Evolutionary conservation across 2,329 filamentous ascomycete genomes (phyloP).

Genomic region (Talaromyces verruculosus): DNA sequence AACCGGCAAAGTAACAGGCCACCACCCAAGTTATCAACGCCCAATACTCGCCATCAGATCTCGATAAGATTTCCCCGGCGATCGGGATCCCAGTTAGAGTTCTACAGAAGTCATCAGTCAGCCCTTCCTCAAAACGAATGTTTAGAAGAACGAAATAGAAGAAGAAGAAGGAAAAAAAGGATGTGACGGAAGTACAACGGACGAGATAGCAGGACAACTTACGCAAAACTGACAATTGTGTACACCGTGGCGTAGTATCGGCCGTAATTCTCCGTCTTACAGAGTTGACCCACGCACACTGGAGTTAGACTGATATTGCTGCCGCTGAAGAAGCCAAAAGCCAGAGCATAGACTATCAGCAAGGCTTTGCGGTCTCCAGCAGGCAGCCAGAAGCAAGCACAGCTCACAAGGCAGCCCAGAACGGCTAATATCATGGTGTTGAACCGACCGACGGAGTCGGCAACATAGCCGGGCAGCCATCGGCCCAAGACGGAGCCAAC

Average conservation of each 20-base stretch:
- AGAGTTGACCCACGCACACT: constrained; percentile 79
- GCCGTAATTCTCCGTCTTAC: constrained; percentile 77
- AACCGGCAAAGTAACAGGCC: constrained; percentile 57
- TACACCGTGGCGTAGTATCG: constrained; percentile 84
- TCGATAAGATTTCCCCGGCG: constrained; percentile 62
- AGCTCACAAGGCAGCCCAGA: constrained; percentile 63
- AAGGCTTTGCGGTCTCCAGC: constrained; percentile 59
- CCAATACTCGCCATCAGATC: constrained; percentile 60
- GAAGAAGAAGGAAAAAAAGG: constrained; percentile 32
- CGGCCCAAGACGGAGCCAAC: constrained; percentile 77
- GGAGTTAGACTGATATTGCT: constrained; percentile 79
- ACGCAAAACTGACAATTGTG: constrained; percentile 75
- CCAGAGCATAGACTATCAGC: constrained; percentile 68
- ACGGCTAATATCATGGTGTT: constrained; percentile 76
- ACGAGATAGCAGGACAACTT: constrained; percentile 27
- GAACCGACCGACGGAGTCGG: constrained; percentile 79
- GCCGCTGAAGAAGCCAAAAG: constrained; percentile 81
- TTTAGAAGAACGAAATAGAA: not conserved
- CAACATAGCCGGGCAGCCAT: constrained; percentile 72
- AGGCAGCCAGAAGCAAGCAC: constrained; percentile 75
- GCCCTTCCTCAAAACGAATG: not conserved
- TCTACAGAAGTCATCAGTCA: not conserved
- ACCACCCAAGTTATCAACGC: constrained; percentile 67
- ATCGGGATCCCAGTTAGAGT: constrained; percentile 50
- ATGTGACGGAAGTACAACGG: not conserved